Evolutionary conservation across 192 early-diverging fungal genomes (phyloP), one percentile per base, ranked within the genome.

Genomic region (Coemansia sp.): DNA sequence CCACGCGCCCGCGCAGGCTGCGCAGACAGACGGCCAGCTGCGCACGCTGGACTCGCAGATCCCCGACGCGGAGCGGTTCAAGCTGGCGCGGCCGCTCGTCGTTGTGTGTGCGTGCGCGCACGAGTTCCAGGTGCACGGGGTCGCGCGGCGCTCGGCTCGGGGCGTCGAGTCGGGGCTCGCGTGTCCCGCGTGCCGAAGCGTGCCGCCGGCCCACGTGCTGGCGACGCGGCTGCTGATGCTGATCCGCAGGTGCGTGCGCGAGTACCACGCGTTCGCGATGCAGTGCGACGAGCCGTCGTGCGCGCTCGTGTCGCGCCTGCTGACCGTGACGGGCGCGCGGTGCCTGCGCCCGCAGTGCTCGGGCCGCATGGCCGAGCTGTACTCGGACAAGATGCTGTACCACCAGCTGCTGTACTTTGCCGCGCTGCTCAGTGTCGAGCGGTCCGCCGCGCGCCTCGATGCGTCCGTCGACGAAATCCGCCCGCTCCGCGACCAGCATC

Each of bases 281-380:
- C 56, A 85, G 25, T 99, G 97, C 77, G 92, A 95, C 55, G 92
- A 95, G 48, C 67, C 83, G 5, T 70, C 79, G 5, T 96, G 95
- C 62, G 63, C 53, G 4, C 81, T 85, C 27, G 53, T 70, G 6
- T 90, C 94, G 5, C 83, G 88, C 23, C 66, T 82, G 48, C 67
- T 92, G 38, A 81, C 84, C 12, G 91, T 95, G 3, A 77, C 84
- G 22, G 92, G 88, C 0, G 67, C 82, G 3, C 73, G 85, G 29
- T 97, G 94, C 64, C 61, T 88, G 6, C 60, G 76, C 9, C 68
- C 81, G 0, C 81, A 83, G 18, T 98, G 94, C 69, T 58, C 65
- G 3, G 94, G 94, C 3, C 77, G 45, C 2, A 81, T 94, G 45
- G 30, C 43, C 12, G 57, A 60, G n/a, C 58, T 91, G 85, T 95